Conservation (phyloP, 495 filamentous ascomycete species). For the Aspergillus indologenus region DNA sequence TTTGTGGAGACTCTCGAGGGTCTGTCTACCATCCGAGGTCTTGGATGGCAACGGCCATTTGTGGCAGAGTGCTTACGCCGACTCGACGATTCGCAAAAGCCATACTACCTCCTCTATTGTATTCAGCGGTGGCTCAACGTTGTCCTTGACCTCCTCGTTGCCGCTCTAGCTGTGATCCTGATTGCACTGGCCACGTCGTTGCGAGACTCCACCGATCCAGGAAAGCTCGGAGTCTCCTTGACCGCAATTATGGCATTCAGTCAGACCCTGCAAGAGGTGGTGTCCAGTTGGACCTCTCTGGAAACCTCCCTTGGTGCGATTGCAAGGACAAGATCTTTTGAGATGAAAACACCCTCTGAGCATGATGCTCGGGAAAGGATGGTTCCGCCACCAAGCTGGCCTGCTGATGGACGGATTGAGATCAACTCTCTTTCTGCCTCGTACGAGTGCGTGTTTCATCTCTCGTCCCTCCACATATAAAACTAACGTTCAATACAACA, state of each 20-base stretch:
- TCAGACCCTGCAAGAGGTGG: not conserved
- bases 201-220: not conserved
- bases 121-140: slow-evolving; percentile 8
- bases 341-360: not conserved
- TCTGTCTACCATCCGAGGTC: not conserved
- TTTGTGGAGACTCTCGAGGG: slow-evolving; percentile 1
- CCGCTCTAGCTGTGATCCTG: slow-evolving; percentile 1
- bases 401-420: not conserved
- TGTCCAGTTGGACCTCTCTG: not conserved
- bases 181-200: slow-evolving; percentile 1
- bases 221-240: not conserved
- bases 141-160: slow-evolving; percentile 1
- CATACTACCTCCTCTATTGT: slow-evolving; percentile 6
- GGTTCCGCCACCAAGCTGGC: not conserved
- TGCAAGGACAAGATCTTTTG: not conserved
- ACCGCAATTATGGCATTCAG: not conserved
- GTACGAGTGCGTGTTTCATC: not conserved
- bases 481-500: not conserved
- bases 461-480: no score
- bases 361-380: not conserved
- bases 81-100: not conserved
- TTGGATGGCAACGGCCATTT: slow-evolving; percentile 1
- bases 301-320: slow-evolving; percentile 5
- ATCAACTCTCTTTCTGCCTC: not conserved
- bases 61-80: not conserved